Percentiles rank a stretch among this genome's conserved stretches.
Evolutionary conservation across 1,139 yeast species (phyloP).

Genomic region (Geotrichum australiense): DNA sequence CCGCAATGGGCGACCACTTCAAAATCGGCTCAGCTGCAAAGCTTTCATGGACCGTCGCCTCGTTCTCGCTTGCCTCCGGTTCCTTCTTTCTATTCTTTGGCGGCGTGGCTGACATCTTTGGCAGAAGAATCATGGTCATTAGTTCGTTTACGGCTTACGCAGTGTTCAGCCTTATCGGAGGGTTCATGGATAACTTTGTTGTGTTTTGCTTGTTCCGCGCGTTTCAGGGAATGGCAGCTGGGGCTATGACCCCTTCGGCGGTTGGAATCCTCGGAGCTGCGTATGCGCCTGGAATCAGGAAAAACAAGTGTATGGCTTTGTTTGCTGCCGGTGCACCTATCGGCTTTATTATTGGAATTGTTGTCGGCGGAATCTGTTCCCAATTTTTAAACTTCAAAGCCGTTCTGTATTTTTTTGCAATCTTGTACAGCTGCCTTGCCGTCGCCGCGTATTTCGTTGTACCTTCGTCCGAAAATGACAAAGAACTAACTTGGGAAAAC

Average conservation of each 20-base stretch:
- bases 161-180: slow-evolving; percentile 36
- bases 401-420: slow-evolving; percentile 37
- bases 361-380: slow-evolving; percentile 40
- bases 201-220: slow-evolving; percentile 38
- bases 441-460: slow-evolving; percentile 29
- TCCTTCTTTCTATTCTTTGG: slow-evolving; percentile 40
- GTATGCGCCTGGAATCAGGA: slow-evolving; percentile 36
- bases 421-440: slow-evolving; percentile 32
- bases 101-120: slow-evolving; percentile 41
- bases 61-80: slow-evolving; percentile 40
- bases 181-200: slow-evolving; percentile 37
- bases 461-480: slow-evolving; percentile 30
- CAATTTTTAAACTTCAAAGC: slow-evolving; percentile 38
- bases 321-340: slow-evolving; percentile 44
- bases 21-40: slow-evolving; percentile 35
- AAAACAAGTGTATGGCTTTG: slow-evolving; percentile 40
- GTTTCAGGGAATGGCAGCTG: slow-evolving; percentile 39
- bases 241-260: slow-evolving; percentile 41
- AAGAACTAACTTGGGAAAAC: slow-evolving; percentile 15
- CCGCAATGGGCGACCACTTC: slow-evolving; percentile 33
- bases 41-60: slow-evolving; percentile 40
- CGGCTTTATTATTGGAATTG: slow-evolving; percentile 39
- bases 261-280: slow-evolving; percentile 41
- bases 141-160: slow-evolving; percentile 34
- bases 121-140: slow-evolving; percentile 37